Percentiles rank a stretch among this genome's conserved stretches.
Evolutionary conservation across 2,329 filamentous ascomycete genomes (phyloP).

Genomic region (Triangularia setosa): DNA sequence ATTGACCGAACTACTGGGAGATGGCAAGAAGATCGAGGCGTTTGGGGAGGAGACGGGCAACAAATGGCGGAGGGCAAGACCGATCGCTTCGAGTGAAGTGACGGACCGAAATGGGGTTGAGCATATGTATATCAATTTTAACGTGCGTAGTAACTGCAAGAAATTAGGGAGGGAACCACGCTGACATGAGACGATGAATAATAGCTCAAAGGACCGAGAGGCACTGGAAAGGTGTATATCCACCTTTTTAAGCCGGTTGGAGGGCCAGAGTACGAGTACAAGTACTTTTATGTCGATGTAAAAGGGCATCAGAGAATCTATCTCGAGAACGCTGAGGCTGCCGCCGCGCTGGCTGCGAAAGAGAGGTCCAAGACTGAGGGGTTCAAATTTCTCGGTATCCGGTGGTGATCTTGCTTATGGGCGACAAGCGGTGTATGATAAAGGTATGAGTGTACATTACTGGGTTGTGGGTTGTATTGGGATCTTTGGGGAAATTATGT

Average conservation of each 20-base stretch:
- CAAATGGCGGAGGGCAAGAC: slow-evolving; percentile 70
- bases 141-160: slow-evolving; percentile 47
- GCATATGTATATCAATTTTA: slow-evolving; percentile 81
- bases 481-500: neutral
- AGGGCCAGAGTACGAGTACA: slow-evolving; percentile 69
- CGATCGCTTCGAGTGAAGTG: slow-evolving; percentile 61
- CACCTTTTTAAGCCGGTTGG: slow-evolving; percentile 70
- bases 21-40: slow-evolving; percentile 69
- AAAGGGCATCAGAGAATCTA: slow-evolving; percentile 64
- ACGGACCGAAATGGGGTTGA: slow-evolving; percentile 73
- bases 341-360: slow-evolving; percentile 22
- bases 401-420: slow-evolving; percentile 41
- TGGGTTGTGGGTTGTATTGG: neutral
- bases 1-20: slow-evolving; percentile 71
- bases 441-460: neutral
- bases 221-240: slow-evolving; percentile 68
- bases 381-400: slow-evolving; percentile 59
- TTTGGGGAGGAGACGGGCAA: slow-evolving; percentile 78
- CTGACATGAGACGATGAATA: slow-evolving; percentile 25
- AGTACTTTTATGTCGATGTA: slow-evolving; percentile 75
- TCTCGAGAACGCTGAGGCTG: slow-evolving; percentile 56
- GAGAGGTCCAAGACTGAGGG: slow-evolving; percentile 36
- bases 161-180: neutral
- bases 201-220: slow-evolving; percentile 72
- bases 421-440: neutral